Conservation (phyloP, 2,329 filamentous ascomycete genomes). For the Metarhizium humberi region DNA sequence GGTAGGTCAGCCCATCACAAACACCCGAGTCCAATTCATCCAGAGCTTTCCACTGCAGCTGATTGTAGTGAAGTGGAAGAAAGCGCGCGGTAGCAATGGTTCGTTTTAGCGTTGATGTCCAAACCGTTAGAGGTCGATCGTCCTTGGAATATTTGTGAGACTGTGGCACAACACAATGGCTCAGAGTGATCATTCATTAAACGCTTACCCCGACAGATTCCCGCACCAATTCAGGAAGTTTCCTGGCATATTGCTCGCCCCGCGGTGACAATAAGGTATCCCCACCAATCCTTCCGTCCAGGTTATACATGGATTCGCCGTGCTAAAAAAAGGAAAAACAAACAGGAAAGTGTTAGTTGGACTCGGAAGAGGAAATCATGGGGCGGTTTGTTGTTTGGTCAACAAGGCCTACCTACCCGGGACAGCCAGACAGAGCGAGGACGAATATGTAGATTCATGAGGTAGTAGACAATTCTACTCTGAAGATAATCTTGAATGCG, state of each 20-base stretch:
- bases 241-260: conserved; percentile 78
- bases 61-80: conserved; percentile 74
- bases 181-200: not conserved
- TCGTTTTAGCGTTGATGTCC: conserved; percentile 58
- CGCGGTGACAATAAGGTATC: conserved; percentile 80
- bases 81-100: conserved; percentile 88
- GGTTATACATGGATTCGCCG: conserved; percentile 88
- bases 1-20: conserved; percentile 93
- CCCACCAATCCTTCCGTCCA: conserved; percentile 84
- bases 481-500: conserved; percentile 94
- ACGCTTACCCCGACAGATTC: conserved; percentile 72
- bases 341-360: not conserved
- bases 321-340: conserved; percentile 44
- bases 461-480: conserved; percentile 92
- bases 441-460: conserved; percentile 97
- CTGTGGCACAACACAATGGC: not conserved
- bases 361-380: not conserved
- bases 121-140: conserved; percentile 51
- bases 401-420: conserved; percentile 47
- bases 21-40: conserved; percentile 96
- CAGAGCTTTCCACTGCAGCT: conserved; percentile 96
- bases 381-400: not conserved
- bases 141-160: conserved; percentile 29
- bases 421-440: conserved; percentile 95
- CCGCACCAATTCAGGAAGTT: conserved; percentile 74